Conservation (phyloP, 2,329 filamentous ascomycete species). For the Venturia carpophila region DNA sequence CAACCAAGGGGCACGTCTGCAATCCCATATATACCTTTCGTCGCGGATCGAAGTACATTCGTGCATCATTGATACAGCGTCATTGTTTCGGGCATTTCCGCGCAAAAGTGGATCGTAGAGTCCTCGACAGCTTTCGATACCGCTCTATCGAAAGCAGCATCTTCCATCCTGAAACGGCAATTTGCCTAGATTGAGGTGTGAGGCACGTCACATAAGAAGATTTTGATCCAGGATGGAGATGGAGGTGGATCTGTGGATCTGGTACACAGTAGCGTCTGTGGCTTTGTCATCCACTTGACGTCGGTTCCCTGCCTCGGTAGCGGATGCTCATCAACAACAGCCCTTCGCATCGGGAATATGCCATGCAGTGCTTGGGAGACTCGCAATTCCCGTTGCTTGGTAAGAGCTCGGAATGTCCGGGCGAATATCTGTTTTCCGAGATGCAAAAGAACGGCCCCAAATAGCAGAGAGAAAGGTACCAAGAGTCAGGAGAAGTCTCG, state of each 20-base stretch:
- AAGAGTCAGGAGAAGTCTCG: background rate
- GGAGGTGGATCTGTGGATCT: background rate
- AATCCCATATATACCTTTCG: background rate
- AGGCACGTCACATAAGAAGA: background rate
- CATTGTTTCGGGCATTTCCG: background rate
- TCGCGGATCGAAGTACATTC: background rate
- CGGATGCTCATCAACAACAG: too few species aligned
- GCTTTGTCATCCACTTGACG: background rate
- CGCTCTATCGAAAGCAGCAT: background rate
- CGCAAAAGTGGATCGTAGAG: background rate
- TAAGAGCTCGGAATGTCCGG: background rate
- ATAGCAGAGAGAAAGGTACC: background rate
- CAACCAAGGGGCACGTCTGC: background rate
- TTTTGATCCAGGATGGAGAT: slow-evolving; percentile 3
- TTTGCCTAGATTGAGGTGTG: background rate
- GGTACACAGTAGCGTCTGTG: too few species aligned
- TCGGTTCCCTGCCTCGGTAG: background rate
- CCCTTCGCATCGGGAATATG: background rate
- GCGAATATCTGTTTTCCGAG: background rate
- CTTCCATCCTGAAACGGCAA: slow-evolving; percentile 7
- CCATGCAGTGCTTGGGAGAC: background rate
- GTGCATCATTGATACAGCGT: slow-evolving; percentile 5
- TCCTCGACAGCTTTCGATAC: background rate
- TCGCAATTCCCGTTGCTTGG: background rate
- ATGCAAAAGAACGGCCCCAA: background rate